Evolutionary conservation across 345 rosid genomes (phyloP).

Genomic region (Syzygium aromaticum): DNA sequence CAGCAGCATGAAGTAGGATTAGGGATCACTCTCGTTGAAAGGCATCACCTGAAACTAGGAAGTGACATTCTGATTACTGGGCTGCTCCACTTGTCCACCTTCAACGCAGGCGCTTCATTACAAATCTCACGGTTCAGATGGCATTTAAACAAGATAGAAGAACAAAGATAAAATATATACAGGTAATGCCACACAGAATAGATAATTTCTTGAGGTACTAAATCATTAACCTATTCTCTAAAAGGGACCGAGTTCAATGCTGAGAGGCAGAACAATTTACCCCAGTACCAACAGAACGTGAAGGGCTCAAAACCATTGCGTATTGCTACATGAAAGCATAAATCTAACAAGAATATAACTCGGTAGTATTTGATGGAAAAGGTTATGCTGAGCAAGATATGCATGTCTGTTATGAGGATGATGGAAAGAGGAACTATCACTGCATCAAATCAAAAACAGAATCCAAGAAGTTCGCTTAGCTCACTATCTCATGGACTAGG

Average conservation of each 20-base stretch:
- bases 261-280: not conserved
- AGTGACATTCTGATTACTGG: slow-evolving; percentile 69
- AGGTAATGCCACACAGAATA: not conserved
- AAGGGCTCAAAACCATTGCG: not conserved
- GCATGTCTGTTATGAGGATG: not conserved
- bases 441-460: not conserved
- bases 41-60: slow-evolving; percentile 79
- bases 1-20: not conserved
- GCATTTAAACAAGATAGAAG: not conserved
- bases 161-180: not conserved
- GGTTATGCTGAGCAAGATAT: not conserved
- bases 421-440: not conserved
- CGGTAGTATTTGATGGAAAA: not conserved
- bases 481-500: not conserved
- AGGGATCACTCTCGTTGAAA: not conserved
- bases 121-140: slow-evolving; percentile 3
- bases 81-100: slow-evolving; percentile 43
- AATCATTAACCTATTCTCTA: not conserved
- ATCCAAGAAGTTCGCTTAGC: not conserved
- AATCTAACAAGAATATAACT: not conserved
- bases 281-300: not conserved
- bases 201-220: not conserved
- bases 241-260: not conserved
- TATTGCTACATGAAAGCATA: not conserved
- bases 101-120: slow-evolving; percentile 26